These are phyloP conservation scores for Nicotiana tomentosiformis DNA, from an alignment of 257 asterid genomes.

Conservation along the genomic window DNA sequence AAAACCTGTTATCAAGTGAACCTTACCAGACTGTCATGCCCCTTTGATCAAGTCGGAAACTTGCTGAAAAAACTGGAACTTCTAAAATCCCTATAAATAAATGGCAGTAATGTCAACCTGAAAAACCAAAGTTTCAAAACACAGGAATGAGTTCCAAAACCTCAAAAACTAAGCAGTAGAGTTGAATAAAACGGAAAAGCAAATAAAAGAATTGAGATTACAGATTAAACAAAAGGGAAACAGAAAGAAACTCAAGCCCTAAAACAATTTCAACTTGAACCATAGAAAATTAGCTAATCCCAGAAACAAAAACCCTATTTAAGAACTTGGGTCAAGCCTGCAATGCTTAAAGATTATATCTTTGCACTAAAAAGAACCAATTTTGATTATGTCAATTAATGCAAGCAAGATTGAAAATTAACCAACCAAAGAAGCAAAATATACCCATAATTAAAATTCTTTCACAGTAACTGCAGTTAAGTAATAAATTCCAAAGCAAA, in stretches of 20 bases:
- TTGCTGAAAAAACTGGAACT: background rate
- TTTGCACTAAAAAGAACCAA: too few relatives aligned
- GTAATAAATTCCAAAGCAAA: too few relatives aligned
- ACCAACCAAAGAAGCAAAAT: too few relatives aligned
- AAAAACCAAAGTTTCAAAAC: background rate
- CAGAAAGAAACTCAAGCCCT: background rate
- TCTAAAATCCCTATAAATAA: background rate
- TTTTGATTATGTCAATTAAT: too few relatives aligned
- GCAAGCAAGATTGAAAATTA: too few relatives aligned
- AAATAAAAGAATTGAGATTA: background rate
- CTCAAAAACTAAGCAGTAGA: too few relatives aligned
- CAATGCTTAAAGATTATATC: background rate
- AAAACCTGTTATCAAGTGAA: too few relatives aligned
- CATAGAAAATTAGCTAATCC: too few relatives aligned
- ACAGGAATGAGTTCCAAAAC: too few relatives aligned
- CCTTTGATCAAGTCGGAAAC: background rate
- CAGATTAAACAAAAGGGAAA: background rate
- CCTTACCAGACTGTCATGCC: background rate
- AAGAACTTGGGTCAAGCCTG: background rate
- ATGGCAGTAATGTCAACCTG: background rate
- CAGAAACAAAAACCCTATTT: too few relatives aligned
- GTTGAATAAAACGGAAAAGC: background rate
- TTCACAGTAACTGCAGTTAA: too few relatives aligned
- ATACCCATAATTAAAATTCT: too few relatives aligned
- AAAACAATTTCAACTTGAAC: background rate